These are phyloP conservation scores for Chenopodium album DNA, from an alignment of 148 eudicot species.

Conservation along the genomic window DNA sequence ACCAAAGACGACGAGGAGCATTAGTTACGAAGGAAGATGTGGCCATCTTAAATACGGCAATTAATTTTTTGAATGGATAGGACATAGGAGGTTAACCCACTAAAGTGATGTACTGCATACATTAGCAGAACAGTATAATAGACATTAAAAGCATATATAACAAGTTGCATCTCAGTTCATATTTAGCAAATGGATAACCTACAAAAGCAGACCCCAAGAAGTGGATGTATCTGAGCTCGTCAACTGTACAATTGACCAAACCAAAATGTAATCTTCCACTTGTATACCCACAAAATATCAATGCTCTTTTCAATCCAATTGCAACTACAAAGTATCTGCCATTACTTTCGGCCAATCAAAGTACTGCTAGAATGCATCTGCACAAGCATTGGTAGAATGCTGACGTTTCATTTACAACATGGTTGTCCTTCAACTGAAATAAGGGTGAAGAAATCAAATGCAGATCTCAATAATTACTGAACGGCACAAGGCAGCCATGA, in stretches of 20 bases:
- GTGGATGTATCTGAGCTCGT: conserved; percentile 3
- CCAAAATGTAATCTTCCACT: not conserved
- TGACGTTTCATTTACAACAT: not conserved
- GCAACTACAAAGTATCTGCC: not conserved
- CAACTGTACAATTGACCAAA: conserved; percentile 1
- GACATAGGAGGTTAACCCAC: not conserved
- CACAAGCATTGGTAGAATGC: not conserved
- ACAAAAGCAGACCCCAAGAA: not conserved
- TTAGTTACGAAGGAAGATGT: too few species aligned
- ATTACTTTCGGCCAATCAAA: not conserved
- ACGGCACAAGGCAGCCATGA: too few species aligned
- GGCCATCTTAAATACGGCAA: too few species aligned
- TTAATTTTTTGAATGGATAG: too few species aligned
- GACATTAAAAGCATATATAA: not conserved
- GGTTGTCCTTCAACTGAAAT: conserved; percentile 9
- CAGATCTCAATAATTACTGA: not conserved
- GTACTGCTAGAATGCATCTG: not conserved
- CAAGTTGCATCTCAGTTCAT: not conserved
- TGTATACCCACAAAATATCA: conserved; percentile 3
- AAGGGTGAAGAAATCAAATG: not conserved
- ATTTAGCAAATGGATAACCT: not conserved
- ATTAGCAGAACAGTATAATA: not conserved
- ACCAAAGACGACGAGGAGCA: too few species aligned
- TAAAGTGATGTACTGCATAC: not conserved
- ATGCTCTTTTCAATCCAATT: not conserved